phyloP scores from a whole-genome alignment of 352 stramenopile genomes.

The Thraustotheca clavata region DNA sequence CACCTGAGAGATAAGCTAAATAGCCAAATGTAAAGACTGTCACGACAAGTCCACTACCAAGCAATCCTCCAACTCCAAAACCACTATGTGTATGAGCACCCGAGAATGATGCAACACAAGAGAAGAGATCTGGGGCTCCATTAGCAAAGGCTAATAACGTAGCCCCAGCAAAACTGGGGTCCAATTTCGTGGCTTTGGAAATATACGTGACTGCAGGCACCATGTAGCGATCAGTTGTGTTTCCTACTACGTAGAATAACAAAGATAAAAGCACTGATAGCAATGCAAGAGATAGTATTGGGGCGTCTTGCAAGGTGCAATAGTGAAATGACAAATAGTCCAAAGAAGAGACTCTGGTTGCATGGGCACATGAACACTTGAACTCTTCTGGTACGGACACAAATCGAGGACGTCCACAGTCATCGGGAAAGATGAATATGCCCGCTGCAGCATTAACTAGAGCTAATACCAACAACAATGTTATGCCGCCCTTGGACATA shows the following conservation, averaged over 20 bases:
- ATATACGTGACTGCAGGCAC: constrained; percentile 20
- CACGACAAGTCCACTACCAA: constrained; percentile 16
- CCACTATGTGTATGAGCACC: constrained; percentile 8
- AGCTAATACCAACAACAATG: neutral
- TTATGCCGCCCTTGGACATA: neutral
- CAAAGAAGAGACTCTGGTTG: neutral
- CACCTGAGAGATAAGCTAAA: constrained; percentile 10
- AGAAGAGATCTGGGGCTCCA: constrained; percentile 15
- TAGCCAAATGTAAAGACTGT: constrained; percentile 17
- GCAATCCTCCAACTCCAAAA: constrained; percentile 16
- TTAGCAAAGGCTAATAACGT: constrained; percentile 19
- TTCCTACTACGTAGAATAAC: constrained; percentile 12
- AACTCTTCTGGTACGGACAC: neutral
- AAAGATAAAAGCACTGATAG: constrained; percentile 7
- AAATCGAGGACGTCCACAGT: constrained; percentile 1
- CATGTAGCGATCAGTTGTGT: constrained; percentile 14
- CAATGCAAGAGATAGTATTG: neutral
- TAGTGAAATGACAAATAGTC: constrained; percentile 17
- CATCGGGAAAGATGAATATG: constrained; percentile 12
- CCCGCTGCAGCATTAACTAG: neutral
- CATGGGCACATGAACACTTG: constrained; percentile 12
- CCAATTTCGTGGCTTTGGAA: neutral
- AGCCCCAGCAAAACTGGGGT: constrained; percentile 10
- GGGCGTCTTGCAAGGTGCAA: neutral
- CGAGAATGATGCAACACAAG: constrained; percentile 13